Evolutionary conservation across 306 rosid genomes (phyloP).

Genomic region (Cicer pinnatifidum): DNA sequence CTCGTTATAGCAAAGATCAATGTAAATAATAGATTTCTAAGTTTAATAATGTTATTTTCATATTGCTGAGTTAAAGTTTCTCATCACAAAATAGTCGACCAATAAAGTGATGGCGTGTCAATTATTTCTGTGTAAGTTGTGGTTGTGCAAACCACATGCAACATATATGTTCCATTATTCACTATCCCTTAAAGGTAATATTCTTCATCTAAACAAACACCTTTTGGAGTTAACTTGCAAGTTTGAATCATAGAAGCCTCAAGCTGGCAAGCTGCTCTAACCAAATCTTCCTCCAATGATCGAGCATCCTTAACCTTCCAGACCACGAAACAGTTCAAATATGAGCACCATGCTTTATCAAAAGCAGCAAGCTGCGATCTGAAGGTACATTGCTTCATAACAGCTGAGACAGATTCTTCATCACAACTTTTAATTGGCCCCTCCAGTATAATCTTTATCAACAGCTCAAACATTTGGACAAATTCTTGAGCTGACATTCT

Average conservation of each 20-base stretch:
- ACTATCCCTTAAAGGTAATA: no score
- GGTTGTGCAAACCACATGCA: no score
- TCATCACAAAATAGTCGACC: no score
- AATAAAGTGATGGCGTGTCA: no score
- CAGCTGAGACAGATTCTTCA: slow-evolving; percentile 57
- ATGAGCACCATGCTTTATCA: slow-evolving; percentile 95
- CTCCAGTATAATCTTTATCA: slow-evolving; percentile 67
- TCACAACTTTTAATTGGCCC: slow-evolving; percentile 72
- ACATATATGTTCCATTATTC: no score
- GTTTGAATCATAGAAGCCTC: slow-evolving; percentile 96
- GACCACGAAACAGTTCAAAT: slow-evolving; percentile 79
- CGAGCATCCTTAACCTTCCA: slow-evolving; percentile 97
- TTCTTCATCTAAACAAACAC: no score
- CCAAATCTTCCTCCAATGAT: slow-evolving; percentile 83
- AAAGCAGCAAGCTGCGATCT: slow-evolving; percentile 83
- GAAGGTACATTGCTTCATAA: slow-evolving; percentile 65
- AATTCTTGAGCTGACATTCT: slow-evolving; percentile 73
- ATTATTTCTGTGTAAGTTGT: no score
- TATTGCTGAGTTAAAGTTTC: no score
- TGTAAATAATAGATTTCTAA: no score
- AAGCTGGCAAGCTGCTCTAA: slow-evolving; percentile 96
- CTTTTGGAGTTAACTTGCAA: slow-evolving; percentile 79
- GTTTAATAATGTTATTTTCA: no score
- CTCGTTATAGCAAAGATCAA: no score
- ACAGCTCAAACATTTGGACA: slow-evolving; percentile 68